Base-by-base conservation (phyloP, 2,329 filamentous ascomycete species). In the Sporothrix dimorphospora region DNA sequence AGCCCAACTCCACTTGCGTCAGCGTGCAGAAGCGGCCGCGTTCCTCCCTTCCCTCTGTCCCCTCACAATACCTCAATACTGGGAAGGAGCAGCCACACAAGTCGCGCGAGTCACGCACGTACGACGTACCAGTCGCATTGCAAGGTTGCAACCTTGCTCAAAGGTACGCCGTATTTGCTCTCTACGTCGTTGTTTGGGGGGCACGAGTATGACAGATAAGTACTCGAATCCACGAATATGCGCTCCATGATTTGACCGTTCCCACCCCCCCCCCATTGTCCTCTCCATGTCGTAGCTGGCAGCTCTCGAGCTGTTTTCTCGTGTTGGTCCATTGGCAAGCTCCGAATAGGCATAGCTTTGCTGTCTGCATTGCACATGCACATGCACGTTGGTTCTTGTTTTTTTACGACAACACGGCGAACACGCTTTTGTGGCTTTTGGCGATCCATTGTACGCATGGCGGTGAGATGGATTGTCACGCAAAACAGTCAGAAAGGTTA, bases 1-100 rank as follows among this genome's bases (percentile, higher is more conserved):
- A 45, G 3, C 34, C 21, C 12, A 27, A n/a, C 69, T 53, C 42
- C 69, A 63, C 69, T 63, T 70, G 69, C 69, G 69, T 70, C 69
- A 70, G 69, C 45, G 69, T 70, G 69, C 69, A 70, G 69, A 38
- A 63, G 55, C 30, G 34, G 21, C 49, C 49, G 45, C 49, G 27
- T 53, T 69, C 67, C 67, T 57, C 27, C 65, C 45, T 42, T 63
- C 12, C 38, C 45, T 49, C 47, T 19, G 12, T 19, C 11, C 6
- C 40, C 3, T 38, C 21, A 16, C 19, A 7, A 16, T 42, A 42
- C 38, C 59, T 27, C 21, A 16, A 11, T 12, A 8, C 38, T 42
- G 38, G 38, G 40, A 16, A 27, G 59, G n/a, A 16, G 51, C 57
- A 65, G n/a, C 59, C 59, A 45, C 38, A 5, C 4, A 45, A 63